Base-by-base conservation (phyloP, 1,139 yeast genomes). In the Eremothecium cymbalariae region DNA sequence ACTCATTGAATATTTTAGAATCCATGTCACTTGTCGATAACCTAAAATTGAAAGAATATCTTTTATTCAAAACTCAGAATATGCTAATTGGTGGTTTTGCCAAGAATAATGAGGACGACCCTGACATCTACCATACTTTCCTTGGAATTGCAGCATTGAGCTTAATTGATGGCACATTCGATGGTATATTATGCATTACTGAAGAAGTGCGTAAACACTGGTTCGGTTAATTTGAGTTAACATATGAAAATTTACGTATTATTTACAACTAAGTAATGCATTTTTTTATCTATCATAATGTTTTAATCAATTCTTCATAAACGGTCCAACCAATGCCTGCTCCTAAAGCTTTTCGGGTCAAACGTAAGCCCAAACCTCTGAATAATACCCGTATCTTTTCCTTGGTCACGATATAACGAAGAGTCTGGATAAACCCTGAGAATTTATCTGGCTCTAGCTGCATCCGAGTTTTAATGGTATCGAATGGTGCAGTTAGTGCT, bases 251-350 rank as follows among this genome's bases (percentile, higher is more conserved):
- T 19, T 19, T 19, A 9, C 21, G n/a, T n/a, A n/a, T n/a, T n/a
- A n/a, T n/a, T n/a, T n/a, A n/a, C n/a, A n/a, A n/a, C n/a, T n/a
- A n/a, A n/a, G n/a, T n/a, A n/a, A n/a, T n/a, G n/a, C n/a, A n/a
- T n/a, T n/a, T n/a, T n/a, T 16, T n/a, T 27, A 21, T 17, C 25
- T 31, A 26, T 38, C 41, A 50, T 41, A 53, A 45, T 26, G 43
- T 44, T 45, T 75, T 77, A 25, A 85, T 72, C 41, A 85, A 61
- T 55, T 90, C 96, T 59, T 88, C 98, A 55, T 88, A 90, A 19
- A 90, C 79, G 45, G 95, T 84, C 98, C 98, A 90, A 34, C 95
- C 86, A 40, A 90, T 86, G 2, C 95, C 96, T 0, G 97, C 90
- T 57, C 94, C 80, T 39, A 84, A 60, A 0, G 94, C 95, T 58